A percentile compares a stretch with the other conserved stretches of the same genome.
These are phyloP conservation scores for Metschnikowia vanudenii DNA, from an alignment of 805 yeast species.

Conservation along the genomic window DNA sequence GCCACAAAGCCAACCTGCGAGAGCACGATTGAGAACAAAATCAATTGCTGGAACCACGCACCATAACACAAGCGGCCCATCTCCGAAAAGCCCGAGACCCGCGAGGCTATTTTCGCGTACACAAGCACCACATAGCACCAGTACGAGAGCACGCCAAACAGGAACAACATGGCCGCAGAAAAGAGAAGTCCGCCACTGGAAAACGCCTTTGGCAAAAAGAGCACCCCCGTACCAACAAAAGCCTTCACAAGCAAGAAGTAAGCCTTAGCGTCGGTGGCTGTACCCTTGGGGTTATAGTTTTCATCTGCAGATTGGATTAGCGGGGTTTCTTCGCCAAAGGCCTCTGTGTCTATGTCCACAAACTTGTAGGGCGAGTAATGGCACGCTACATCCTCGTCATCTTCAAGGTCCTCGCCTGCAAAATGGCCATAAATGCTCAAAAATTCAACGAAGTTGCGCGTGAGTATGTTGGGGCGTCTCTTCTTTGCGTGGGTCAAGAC, in stretches of 20 bases:
- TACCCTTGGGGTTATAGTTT: conserved; percentile 40
- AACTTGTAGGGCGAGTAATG: conserved; percentile 36
- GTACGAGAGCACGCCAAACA: conserved; percentile 68
- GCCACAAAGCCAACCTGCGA: conserved; percentile 81
- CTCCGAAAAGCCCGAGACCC: conserved; percentile 76
- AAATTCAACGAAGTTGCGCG: conserved; percentile 75
- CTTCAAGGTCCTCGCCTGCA: conserved; percentile 80
- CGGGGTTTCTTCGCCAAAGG: conserved; percentile 36
- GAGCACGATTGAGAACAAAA: conserved; percentile 59
- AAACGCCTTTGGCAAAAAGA: conserved; percentile 69
- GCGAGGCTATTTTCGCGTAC: conserved; percentile 54
- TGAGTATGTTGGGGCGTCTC: conserved; percentile 47
- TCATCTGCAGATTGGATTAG: conserved; percentile 24
- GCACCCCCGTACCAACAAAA: conserved; percentile 74
- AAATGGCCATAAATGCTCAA: conserved; percentile 79
- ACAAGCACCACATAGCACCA: conserved; percentile 76
- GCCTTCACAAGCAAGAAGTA: conserved; percentile 71
- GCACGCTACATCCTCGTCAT: conserved; percentile 57
- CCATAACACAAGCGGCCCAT: conserved; percentile 68
- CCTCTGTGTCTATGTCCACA: conserved; percentile 2
- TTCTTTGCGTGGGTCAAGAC: conserved; percentile 31
- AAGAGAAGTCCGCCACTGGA: conserved; percentile 70
- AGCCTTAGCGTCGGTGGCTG: conserved; percentile 71
- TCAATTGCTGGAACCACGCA: conserved; percentile 58
- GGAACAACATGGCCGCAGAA: conserved; percentile 48